Evolutionary conservation across 345 rosid species (phyloP), one percentile per base, ranked within the genome.

Genomic region (Triadica sebifera): DNA sequence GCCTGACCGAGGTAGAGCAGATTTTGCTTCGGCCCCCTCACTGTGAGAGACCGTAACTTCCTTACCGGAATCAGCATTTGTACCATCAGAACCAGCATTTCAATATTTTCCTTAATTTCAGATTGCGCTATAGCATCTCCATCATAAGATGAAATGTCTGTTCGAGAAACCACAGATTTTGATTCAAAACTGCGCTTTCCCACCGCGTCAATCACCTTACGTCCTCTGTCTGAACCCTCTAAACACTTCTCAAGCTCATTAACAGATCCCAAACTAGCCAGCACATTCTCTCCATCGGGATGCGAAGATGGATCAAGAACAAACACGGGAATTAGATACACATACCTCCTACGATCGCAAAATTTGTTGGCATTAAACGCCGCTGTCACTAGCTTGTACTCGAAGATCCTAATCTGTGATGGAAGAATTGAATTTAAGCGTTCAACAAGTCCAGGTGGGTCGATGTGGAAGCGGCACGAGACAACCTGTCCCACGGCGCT

Each of bases 401-500:
- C 98, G 41, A 93, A 95, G 24, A 95, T 87, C 67, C 89, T 84
- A 80, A 93, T 84, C 78, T 90, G 97, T 19, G 80, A 59, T 0
- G 91, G 86, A 4, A 93, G 90, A 72, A 74, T 65, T 65, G 89
- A 74, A 74, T 89, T 90, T 17, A 95, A 84, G 29, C 98, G 89
- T 8, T 89, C 96, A 17, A 90, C 88, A 38, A 95, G 77, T n/a
- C 98, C 97, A 1, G 96, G 93, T 25, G 98, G 99, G 78, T 95
- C 99, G 55, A 91, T 76, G 73, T 87, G 91, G 84, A 95, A 91
- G 5, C 94, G 85, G 22, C 97, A 94, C 4, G 98, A 91, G 47
- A 95, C 96, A 5, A 91, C 98, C 80, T 95, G 97, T 10, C 99
- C 99, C n/a, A 90, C 93, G 19, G 97, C 98, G 81, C 97, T 93